Evolutionary conservation across 805 yeast genomes (phyloP), one percentile per base, ranked within the genome.

Genomic region (Huiozyma naganishii): DNA sequence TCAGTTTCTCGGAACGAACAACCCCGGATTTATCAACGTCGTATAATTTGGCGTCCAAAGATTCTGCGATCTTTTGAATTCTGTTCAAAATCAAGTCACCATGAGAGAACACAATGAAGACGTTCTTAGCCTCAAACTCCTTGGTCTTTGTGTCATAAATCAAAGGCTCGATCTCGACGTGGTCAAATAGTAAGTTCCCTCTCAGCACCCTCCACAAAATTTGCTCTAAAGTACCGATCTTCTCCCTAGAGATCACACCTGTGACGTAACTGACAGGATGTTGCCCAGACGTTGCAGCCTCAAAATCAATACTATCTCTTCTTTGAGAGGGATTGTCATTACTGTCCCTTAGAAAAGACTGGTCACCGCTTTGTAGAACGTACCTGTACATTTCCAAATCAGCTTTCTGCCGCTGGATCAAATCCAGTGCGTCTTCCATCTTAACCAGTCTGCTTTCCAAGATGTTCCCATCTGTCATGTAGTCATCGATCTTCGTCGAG

Each of bases 401-500:
- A 57, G 72, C 67, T 61, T 79, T 77, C 51, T 71, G 62, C 36
- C 52, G 33, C 49, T 76, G 70, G 50, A 94, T 71, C 8, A 74
- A 72, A 37, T 80, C 82, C 41, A 80, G 71, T 4, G 95, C 79
- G 12, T 73, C 81, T 40, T 76, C 76, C 61, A 92, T 72, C 56
- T 84, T 87, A 29, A 67, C 55, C 33, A 92, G 74, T 55, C 95
- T 74, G 41, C 76, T 76, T 66, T 92, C 97, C 47, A 86, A 69
- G 10, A 77, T 59, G 41, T 73, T 74, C 3, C 87, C 79, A 50
- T 74, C 77, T 42, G 73, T 73, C 23, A 75, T 73, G 51, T 82
- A 69, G 41, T 78, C 85, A 57, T 90, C 97, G 48, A 87, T 76
- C 43, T 78, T 81, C 7, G 80, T 69, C 40, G 83, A 73, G 13